Evolutionary conservation across 164 flowering plant genomes (phyloP), one percentile per base, ranked within the genome.

Genomic region (Platanus orientalis): DNA sequence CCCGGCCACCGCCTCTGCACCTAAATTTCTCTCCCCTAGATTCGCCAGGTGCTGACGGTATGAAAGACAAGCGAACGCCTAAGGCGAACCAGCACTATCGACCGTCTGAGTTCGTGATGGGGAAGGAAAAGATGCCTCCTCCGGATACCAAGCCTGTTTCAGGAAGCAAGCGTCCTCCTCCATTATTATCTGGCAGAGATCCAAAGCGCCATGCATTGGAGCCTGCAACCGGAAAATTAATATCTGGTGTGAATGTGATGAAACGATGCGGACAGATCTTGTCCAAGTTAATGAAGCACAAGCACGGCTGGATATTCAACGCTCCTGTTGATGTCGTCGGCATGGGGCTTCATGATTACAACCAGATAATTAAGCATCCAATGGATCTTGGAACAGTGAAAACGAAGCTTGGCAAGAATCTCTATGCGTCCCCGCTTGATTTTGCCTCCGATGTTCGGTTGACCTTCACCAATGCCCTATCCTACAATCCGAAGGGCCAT

Each of bases 341-440:
- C 0, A 17, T 90, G 75, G 82, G 79, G 9, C 85, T 92, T 50
- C 93, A 88, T 55, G 96, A 92, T 70, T 92, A 92, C 61, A 48
- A 76, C 36, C 74, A 75, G 70, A 83, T 92, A 14, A 74, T 92
- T 47, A 82, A 79, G 76, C 62, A 68, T 6, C 96, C 98, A 7
- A 92, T 92, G 98, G 98, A 92, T 84, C 82, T 92, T 1, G 98
- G 98, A 1, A 82, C 92, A 0, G 94, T 88, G 39, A 89, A 88
- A 54, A 28, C 72, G 36, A 92, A 75, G 27, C 63, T 92, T 21
- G 64, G 53, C 19, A 80, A 75, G 61, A 69, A 71, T 58, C 17
- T 76, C 14, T 92, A 90, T 40, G 28, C 39, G 0, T 58, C 88
- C 0, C 88, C 93, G 0, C 6, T 53, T 14, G 95, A 88, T 9